Percentiles rank a stretch among this genome's conserved stretches.
These are phyloP conservation scores for Plasmodium gaboni DNA, from an alignment of 169 alveolate species.

Conservation along the genomic window DNA sequence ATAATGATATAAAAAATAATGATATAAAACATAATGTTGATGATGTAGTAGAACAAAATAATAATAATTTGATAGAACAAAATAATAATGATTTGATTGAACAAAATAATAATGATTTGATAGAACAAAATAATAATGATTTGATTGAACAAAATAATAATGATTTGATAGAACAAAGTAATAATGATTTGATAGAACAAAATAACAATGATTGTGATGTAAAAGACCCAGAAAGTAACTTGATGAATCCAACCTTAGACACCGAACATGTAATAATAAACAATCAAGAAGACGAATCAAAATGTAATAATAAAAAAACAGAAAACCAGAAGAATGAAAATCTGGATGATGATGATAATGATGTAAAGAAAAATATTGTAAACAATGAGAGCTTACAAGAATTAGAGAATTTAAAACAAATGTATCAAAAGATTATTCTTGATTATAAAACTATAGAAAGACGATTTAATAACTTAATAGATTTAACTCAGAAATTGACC, in stretches of 20 bases:
- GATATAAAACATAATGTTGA: not conserved
- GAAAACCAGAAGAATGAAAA: not conserved
- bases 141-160: too few species aligned
- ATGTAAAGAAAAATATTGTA: not conserved
- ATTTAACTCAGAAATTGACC: slow-evolving; percentile 64
- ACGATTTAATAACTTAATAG: slow-evolving; percentile 68
- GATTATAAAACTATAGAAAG: slow-evolving; percentile 74
- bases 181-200: not conserved
- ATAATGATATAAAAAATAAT: not conserved
- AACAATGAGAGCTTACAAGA: slow-evolving; percentile 8
- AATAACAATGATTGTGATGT: too few species aligned
- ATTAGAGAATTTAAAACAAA: slow-evolving; percentile 25
- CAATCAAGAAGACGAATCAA: not conserved
- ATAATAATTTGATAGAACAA: not conserved
- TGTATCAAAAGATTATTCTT: slow-evolving; percentile 29
- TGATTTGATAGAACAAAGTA: not conserved
- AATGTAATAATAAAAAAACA: not conserved
- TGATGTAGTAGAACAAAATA: not conserved
- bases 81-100: not conserved
- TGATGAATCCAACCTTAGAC: too few species aligned
- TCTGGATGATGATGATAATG: not conserved
- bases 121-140: too few species aligned
- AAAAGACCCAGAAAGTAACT: too few species aligned
- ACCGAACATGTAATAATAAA: too few species aligned
- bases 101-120: too few species aligned